Base-by-base conservation (phyloP, 495 filamentous ascomycete species). In the Xylaria acuta region DNA sequence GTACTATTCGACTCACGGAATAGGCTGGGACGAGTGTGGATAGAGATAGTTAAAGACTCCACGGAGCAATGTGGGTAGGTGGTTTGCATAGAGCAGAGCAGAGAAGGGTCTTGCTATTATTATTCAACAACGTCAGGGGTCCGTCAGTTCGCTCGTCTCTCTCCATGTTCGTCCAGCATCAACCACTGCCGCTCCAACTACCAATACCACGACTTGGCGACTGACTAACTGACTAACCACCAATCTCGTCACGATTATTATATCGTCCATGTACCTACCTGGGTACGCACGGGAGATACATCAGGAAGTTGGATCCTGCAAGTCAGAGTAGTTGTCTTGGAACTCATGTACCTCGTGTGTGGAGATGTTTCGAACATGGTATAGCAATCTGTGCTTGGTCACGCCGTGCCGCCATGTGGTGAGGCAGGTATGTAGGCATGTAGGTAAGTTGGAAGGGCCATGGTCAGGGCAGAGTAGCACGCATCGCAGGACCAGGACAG, bases 41-140 rank as follows among this genome's bases (percentile, higher is more conserved):
- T 64, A 64, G 69, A 70, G 43, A 71, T 43, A n/a, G 69, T 56
- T 64, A 9, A 71, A 54, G 60, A 71, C 69, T 71, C 69, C 69
- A 71, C 69, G 69, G 60, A 71, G 45, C 32, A 56, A 59, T 54
- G 69, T 71, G 59, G 69, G 69, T 71, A 71, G 30, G 60, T 27
- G n/a, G 69, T 64, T 64, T 53, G 60, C 27, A 51, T 25, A 71
- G 59, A 32, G 45, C 34, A 64, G 59, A 30, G 11, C 18, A 49
- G 45, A 56, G n/a, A 71, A 34, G 45, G 27, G 32, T 38, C 43
- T 53, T 47, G 47, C 34, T 43, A 65, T 53, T 67, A 54, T 67
- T 41, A 67, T 67, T 67, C 65, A 41, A 41, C 45, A 56, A 67
- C 34, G 65, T 56, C 65, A 67, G 65, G 65, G 65, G 65, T 67